Percentiles rank a stretch among this genome's conserved stretches.
phyloP scores from a whole-genome alignment of 306 rosid genomes.

The Sophora flavescens region DNA sequence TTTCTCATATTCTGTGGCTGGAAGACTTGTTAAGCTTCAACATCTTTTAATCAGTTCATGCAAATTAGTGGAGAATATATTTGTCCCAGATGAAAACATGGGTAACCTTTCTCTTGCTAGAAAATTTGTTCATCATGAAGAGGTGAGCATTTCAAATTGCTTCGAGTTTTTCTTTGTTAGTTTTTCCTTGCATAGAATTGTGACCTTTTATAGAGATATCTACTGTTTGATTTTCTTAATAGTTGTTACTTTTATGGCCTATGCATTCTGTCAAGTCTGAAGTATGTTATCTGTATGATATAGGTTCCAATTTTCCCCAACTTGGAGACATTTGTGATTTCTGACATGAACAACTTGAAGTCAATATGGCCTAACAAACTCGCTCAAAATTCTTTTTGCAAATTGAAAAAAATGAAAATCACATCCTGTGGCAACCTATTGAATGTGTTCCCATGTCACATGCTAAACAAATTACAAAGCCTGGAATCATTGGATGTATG shows the following conservation, averaged over 20 bases:
- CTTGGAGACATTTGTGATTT: conserved; percentile 51
- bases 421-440: conserved; percentile 40
- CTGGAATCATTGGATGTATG: conserved; percentile 47
- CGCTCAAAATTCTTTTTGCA: conserved; percentile 34
- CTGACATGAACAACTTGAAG: conserved; percentile 49
- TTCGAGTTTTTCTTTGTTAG: conserved; percentile 13
- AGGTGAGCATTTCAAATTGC: conserved; percentile 42
- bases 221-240: background rate
- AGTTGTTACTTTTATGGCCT: background rate
- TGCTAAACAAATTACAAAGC: conserved; percentile 46
- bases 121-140: conserved; percentile 26
- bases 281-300: conserved; percentile 7
- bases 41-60: conserved; percentile 47
- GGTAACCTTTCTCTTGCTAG: background rate
- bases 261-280: conserved; percentile 21
- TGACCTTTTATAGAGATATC: background rate
- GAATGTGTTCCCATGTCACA: conserved; percentile 47
- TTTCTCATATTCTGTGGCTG: conserved; percentile 41
- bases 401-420: conserved; percentile 51
- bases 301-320: conserved; percentile 53
- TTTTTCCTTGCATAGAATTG: background rate
- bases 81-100: conserved; percentile 23
- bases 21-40: conserved; percentile 47
- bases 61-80: conserved; percentile 38
- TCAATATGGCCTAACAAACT: conserved; percentile 46